phyloP scores from a whole-genome alignment of 371 early-diverging fungal genomes.

The Chytridiales sp. region DNA sequence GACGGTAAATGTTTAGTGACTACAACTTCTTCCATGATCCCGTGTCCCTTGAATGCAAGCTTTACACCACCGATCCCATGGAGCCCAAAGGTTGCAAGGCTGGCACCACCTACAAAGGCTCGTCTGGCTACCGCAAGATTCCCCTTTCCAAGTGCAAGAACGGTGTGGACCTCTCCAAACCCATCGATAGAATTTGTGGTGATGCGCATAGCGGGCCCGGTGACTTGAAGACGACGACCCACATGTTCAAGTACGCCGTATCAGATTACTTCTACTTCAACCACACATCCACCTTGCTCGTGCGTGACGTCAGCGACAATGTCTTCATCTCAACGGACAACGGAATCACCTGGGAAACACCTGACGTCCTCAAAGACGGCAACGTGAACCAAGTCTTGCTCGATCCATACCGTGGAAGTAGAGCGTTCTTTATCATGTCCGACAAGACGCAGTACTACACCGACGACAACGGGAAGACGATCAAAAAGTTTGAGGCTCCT shows the following conservation, averaged over 20 bases:
- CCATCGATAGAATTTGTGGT: conserved; percentile 61
- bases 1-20: conserved; percentile 46
- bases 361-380: conserved; percentile 26
- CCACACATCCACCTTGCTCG: conserved; percentile 53
- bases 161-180: conserved; percentile 51
- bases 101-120: conserved; percentile 69
- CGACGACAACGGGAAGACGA: conserved; percentile 66
- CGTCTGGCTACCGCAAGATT: conserved; percentile 85
- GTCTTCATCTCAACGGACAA: conserved; percentile 72
- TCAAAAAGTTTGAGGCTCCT: conserved; percentile 60
- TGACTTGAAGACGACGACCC: conserved; percentile 18
- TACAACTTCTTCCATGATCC: conserved; percentile 67
- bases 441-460: conserved; percentile 64
- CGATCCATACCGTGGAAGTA: conserved; percentile 64
- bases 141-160: conserved; percentile 50
- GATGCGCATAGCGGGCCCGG: conserved; percentile 13
- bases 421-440: conserved; percentile 70
- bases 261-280: conserved; percentile 67
- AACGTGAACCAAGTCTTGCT: conserved; percentile 58
- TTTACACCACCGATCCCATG: conserved; percentile 37
- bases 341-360: conserved; percentile 67
- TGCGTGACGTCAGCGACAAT: conserved; percentile 22
- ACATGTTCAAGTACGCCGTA: conserved; percentile 50
- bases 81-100: conserved; percentile 41
- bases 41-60: conserved; percentile 22